These are phyloP conservation scores for Nothomitra cinnamomea DNA, from an alignment of 2,329 filamentous ascomycete genomes.

Conservation along the genomic window DNA sequence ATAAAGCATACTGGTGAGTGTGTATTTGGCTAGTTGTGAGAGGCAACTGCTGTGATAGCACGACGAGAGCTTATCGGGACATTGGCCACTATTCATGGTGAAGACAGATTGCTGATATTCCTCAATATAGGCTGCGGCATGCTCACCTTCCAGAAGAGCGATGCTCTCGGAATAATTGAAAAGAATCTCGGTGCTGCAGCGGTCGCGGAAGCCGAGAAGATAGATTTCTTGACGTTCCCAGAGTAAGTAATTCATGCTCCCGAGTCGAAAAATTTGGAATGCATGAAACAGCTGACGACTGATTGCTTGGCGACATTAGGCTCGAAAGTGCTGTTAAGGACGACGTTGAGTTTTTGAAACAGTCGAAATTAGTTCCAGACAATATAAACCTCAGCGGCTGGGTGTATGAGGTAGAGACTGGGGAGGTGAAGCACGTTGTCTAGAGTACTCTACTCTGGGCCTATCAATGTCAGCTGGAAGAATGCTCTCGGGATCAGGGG, in stretches of 20 bases:
- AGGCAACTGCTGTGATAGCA: no score
- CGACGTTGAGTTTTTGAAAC: constrained; percentile 47
- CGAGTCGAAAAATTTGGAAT: no score
- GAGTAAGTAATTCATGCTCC: constrained; percentile 19
- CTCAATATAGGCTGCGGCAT: constrained; percentile 50
- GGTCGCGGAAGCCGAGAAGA: constrained; percentile 10
- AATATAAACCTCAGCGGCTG: constrained; percentile 50
- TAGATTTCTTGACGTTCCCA: constrained; percentile 50
- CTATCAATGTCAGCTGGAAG: no score
- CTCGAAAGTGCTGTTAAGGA: constrained; percentile 45
- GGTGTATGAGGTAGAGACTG: constrained; percentile 64
- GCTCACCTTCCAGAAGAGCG: constrained; percentile 47
- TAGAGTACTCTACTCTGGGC: constrained; percentile 11
- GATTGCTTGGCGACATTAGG: no score
- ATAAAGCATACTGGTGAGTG: constrained; percentile 40
- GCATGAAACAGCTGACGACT: no score
- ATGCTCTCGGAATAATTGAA: constrained; percentile 37
- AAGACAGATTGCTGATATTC: neutral
- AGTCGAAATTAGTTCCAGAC: constrained; percentile 40
- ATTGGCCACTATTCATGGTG: neutral
- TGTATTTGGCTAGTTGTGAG: no score
- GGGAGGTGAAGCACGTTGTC: constrained; percentile 36
- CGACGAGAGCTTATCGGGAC: neutral
- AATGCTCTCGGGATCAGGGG: no score
- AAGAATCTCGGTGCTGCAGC: constrained; percentile 39